These are phyloP conservation scores for Fusarium cyanostomum DNA, from an alignment of 2,329 filamentous ascomycete genomes.

Conservation along the genomic window DNA sequence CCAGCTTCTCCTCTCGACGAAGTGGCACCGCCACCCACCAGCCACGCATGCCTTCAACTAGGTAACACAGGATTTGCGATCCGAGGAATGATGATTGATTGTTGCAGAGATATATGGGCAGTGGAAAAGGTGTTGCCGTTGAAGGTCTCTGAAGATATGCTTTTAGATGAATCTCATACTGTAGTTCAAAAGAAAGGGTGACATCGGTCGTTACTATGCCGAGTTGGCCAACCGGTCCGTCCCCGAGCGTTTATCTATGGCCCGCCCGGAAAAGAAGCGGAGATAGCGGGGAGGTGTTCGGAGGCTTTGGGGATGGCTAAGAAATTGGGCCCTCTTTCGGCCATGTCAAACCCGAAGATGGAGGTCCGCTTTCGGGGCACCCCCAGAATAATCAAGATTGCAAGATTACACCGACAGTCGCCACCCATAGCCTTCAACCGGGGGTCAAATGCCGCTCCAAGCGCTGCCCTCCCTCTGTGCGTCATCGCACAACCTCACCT, in stretches of 20 bases:
- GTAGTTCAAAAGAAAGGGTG: neutral
- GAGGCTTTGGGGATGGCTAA: slow-evolving; percentile 4
- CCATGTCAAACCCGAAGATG: slow-evolving; percentile 4
- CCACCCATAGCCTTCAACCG: slow-evolving; percentile 3
- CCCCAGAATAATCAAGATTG: slow-evolving; percentile 4
- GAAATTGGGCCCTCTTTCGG: neutral
- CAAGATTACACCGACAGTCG: slow-evolving; percentile 8
- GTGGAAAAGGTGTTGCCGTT: too few species aligned
- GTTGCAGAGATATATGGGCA: neutral
- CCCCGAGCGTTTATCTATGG: neutral
- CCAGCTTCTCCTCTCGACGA: neutral
- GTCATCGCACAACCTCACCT: slow-evolving; percentile 10
- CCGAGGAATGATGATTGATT: neutral
- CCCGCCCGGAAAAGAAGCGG: slow-evolving; percentile 29
- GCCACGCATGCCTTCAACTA: neutral
- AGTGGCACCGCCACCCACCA: slow-evolving; percentile 10
- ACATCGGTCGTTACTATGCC: neutral
- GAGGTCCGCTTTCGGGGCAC: slow-evolving; percentile 30
- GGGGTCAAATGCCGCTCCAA: slow-evolving; percentile 5
- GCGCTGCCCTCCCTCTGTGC: neutral
- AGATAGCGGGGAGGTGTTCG: slow-evolving; percentile 5
- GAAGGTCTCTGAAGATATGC: too few species aligned
- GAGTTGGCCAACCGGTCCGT: neutral
- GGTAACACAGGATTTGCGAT: too few species aligned
- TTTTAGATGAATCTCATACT: neutral